Percentiles rank a stretch among this genome's conserved stretches.
Conservation (phyloP, 495 filamentous ascomycete species). For the Darksidea phi region DNA sequence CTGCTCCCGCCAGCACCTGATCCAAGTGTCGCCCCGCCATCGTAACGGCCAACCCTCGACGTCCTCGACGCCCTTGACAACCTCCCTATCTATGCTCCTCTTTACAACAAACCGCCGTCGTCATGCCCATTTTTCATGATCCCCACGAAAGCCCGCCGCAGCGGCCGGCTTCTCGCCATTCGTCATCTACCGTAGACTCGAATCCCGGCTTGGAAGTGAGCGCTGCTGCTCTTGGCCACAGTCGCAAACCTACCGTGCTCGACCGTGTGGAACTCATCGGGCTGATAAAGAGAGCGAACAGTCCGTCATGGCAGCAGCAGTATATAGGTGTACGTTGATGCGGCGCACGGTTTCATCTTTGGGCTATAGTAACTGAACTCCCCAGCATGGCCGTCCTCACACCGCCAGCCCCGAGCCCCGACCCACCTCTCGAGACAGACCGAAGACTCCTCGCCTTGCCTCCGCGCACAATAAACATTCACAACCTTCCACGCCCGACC, state of each 20-base stretch:
- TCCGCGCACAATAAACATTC: constrained; percentile 28
- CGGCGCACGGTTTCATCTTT: not conserved
- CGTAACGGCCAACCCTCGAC: not conserved
- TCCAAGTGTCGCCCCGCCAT: constrained; percentile 12
- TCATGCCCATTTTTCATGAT: constrained; percentile 63
- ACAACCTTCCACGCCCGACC: constrained; percentile 30
- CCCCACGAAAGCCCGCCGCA: constrained; percentile 25
- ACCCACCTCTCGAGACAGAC: constrained; percentile 26
- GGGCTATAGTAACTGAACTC: constrained; percentile 4
- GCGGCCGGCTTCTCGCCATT: constrained; percentile 23
- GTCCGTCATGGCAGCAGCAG: constrained; percentile 65
- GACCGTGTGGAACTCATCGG: constrained; percentile 75
- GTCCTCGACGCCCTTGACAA: not conserved
- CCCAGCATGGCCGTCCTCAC: constrained; percentile 11
- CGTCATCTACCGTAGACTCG: not conserved
- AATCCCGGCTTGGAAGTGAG: constrained; percentile 5
- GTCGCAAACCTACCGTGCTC: constrained; percentile 25
- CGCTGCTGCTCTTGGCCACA: not conserved
- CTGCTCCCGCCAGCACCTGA: constrained; percentile 6
- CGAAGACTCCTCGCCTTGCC: constrained; percentile 36
- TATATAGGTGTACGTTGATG: not conserved
- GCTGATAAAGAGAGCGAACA: constrained; percentile 76
- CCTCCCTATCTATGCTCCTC: constrained; percentile 22
- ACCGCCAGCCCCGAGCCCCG: constrained; percentile 10
- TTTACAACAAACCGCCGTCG: constrained; percentile 16